Evolutionary conservation across 495 filamentous ascomycete species (phyloP).

Genomic region (Xylaria cubensis): DNA sequence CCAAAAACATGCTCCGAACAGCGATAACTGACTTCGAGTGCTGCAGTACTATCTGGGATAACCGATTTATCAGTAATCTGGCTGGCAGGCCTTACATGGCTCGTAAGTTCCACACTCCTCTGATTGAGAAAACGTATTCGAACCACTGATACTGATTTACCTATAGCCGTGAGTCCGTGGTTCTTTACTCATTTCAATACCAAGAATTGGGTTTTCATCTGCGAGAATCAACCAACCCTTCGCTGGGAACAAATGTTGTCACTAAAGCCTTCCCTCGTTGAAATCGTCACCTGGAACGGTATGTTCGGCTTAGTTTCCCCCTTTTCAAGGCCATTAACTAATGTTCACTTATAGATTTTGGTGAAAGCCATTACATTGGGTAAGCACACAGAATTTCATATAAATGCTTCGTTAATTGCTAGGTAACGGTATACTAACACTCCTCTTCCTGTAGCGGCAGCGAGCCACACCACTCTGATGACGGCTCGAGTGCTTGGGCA

Average conservation of each 20-base stretch:
- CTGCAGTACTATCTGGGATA: conserved; percentile 43
- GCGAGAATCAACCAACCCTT: conserved; percentile 49
- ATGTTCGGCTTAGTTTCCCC: background rate
- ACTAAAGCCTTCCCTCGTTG: conserved; percentile 30
- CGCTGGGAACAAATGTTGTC: conserved; percentile 34
- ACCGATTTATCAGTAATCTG: conserved; percentile 52
- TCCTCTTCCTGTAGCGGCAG: conserved; percentile 30
- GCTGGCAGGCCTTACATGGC: conserved; percentile 44
- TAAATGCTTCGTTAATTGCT: background rate
- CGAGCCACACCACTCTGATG: conserved; percentile 51
- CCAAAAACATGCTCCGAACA: background rate
- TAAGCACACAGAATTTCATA: background rate
- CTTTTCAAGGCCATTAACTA: background rate
- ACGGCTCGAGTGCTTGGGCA: conserved; percentile 33
- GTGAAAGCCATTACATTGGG: conserved; percentile 23
- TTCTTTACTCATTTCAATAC: conserved; percentile 63
- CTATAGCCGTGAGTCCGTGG: conserved; percentile 55
- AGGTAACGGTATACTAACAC: conserved; percentile 2
- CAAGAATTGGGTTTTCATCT: conserved; percentile 52
- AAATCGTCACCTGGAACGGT: conserved; percentile 37
- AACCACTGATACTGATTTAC: conserved; percentile 39
- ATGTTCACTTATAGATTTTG: conserved; percentile 6
- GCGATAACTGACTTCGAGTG: background rate
- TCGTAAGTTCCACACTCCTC: conserved; percentile 37
- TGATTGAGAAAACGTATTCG: conserved; percentile 43